Evolutionary conservation across 306 rosid genomes (phyloP), one percentile per base, ranked within the genome.

Genomic region (Gleditsia sinensis): DNA sequence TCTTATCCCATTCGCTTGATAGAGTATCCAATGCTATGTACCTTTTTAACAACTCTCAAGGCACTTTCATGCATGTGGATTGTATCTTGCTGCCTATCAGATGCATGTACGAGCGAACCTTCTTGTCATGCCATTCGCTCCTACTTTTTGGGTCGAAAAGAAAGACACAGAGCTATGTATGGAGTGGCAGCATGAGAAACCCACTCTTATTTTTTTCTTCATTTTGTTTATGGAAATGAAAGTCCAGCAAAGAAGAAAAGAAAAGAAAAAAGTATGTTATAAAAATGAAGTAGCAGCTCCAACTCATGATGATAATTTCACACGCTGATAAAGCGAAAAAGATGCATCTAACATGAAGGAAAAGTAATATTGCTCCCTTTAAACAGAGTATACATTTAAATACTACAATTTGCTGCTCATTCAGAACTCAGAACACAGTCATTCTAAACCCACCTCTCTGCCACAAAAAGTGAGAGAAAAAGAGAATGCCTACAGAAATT

Each of bases 251-350:
- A n/a, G n/a, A n/a, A n/a, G n/a, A n/a, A n/a, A n/a, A n/a, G n/a
- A 21, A 37, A 39, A 21, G 68, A 37, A 39, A 63, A 1, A 7
- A 32, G 20, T 11, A 23, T 40, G 6, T 12, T 62, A 37, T 11
- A 40, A 64, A 6, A 39, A 21, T 7, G 36, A 50, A 50, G 56
- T 3, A 21, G 70, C 12, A 40, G 70, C 34, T 64, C 42, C 70
- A 24, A 42, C 20, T 28, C 70, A 24, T 42, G 14, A 64, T 64
- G 54, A 40, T 24, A 14, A 40, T 64, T 14, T 64, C 70, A 40
- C 70, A 64, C 70, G 70, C 54, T 42, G 53, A 40, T 23, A 64
- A 64, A 64, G 70, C 23, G 23, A 39, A 40, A 24, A 64, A 46
- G 21, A 40, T 13, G 36, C 14, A 40, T 21, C 54, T n/a, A 42